These are phyloP conservation scores for Quercus parvula DNA, from an alignment of 306 rosid species.

Conservation along the genomic window DNA sequence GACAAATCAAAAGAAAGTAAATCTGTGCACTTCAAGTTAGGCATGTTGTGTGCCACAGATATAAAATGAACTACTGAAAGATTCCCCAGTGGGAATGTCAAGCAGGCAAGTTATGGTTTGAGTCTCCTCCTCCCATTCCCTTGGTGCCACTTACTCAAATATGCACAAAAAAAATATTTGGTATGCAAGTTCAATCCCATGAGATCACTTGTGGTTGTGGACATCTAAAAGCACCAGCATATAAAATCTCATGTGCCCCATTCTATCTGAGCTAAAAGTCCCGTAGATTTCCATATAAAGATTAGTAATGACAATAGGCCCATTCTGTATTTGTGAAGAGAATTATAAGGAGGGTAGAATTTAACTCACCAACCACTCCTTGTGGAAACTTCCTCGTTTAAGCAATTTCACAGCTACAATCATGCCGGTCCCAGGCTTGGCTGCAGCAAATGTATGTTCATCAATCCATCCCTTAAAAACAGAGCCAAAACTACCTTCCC, in stretches of 20 bases:
- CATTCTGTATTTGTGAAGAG: no score
- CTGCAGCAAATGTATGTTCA: conserved; percentile 42
- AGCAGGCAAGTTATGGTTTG: background rate
- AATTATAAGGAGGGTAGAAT: background rate
- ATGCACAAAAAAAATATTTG: no score
- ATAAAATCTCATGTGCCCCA: background rate
- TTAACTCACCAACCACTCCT: conserved; percentile 72
- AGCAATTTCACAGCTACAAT: conserved; percentile 65
- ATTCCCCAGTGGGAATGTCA: background rate
- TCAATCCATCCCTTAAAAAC: conserved; percentile 76
- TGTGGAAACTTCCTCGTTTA: conserved; percentile 44
- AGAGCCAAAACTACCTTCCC: conserved; percentile 64
- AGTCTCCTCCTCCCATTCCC: no score
- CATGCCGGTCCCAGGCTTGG: conserved; percentile 61
- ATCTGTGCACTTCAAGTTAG: background rate
- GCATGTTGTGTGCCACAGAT: background rate
- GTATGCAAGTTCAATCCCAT: background rate
- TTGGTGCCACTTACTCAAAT: no score
- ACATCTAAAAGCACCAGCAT: background rate
- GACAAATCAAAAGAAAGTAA: background rate
- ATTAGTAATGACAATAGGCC: no score
- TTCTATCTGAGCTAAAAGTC: background rate
- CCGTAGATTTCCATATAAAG: no score
- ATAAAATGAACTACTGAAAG: background rate
- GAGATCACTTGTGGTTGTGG: background rate